Evolutionary conservation across 2,329 filamentous ascomycete genomes (phyloP).

Genomic region (Microthyrium microscopicum): DNA sequence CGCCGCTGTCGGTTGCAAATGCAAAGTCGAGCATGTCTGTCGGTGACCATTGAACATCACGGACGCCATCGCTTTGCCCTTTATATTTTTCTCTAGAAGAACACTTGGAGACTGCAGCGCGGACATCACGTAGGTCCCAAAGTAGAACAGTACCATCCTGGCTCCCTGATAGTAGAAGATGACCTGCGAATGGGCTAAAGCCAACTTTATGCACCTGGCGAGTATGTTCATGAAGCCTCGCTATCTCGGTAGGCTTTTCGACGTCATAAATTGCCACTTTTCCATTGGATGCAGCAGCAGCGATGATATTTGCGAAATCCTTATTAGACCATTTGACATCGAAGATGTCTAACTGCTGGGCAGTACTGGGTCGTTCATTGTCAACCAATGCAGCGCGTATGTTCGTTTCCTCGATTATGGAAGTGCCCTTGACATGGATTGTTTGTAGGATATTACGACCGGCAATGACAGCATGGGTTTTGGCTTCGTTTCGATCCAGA

Average conservation of each 20-base stretch:
- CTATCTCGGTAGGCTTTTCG: slow-evolving; percentile 42
- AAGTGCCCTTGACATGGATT: slow-evolving; percentile 38
- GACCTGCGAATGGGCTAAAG: slow-evolving; percentile 45
- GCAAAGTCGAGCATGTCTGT: slow-evolving; percentile 46
- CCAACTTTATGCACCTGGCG: slow-evolving; percentile 50
- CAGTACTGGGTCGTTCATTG: slow-evolving; percentile 34
- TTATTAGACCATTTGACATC: slow-evolving; percentile 54
- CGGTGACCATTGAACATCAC: slow-evolving; percentile 49
- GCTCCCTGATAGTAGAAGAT: slow-evolving; percentile 45
- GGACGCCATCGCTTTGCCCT: slow-evolving; percentile 42
- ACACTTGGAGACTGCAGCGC: slow-evolving; percentile 32
- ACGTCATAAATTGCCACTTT: slow-evolving; percentile 50
- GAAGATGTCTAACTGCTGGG: slow-evolving; percentile 43
- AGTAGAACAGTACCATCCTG: slow-evolving; percentile 47
- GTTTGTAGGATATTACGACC: slow-evolving; percentile 52
- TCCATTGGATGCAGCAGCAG: slow-evolving; percentile 47
- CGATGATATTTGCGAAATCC: slow-evolving; percentile 41
- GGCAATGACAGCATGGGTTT: slow-evolving; percentile 46
- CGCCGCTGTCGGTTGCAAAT: slow-evolving; percentile 46
- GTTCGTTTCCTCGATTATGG: slow-evolving; percentile 45
- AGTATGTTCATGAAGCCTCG: slow-evolving; percentile 45
- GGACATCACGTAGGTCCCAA: slow-evolving; percentile 45
- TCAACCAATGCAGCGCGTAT: slow-evolving; percentile 43
- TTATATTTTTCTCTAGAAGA: slow-evolving; percentile 38
- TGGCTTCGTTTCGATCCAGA: slow-evolving; percentile 44